Evolutionary conservation across 345 rosid species (phyloP).

Genomic region (Cardamine chenopodiifolia): DNA sequence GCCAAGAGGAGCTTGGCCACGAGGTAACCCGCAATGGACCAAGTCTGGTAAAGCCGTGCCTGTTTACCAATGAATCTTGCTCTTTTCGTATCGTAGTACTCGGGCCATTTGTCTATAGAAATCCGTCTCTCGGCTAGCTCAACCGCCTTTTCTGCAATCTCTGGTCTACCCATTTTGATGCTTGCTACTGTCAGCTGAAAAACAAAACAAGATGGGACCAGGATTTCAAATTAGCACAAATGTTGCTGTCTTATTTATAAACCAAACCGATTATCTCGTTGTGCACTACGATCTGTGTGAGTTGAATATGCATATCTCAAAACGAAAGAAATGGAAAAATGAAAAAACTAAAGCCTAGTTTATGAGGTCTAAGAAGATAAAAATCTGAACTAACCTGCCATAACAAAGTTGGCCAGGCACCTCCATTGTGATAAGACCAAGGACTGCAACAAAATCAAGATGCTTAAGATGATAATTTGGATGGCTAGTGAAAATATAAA

Average conservation of each 20-base stretch:
- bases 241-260: background rate
- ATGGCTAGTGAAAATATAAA: conserved; percentile 2
- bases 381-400: conserved; percentile 78
- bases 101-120: conserved; percentile 84
- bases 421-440: conserved; percentile 97
- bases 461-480: conserved; percentile 8
- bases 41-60: conserved; percentile 73
- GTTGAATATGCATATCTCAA: background rate
- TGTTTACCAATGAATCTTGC: conserved; percentile 94
- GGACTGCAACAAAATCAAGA: conserved; percentile 60
- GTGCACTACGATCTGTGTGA: background rate
- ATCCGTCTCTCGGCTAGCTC: conserved; percentile 71
- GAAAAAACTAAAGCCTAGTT: background rate
- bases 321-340: background rate
- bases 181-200: conserved; percentile 78
- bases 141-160: conserved; percentile 78
- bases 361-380: background rate
- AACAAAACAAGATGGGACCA: conserved; percentile 5
- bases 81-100: conserved; percentile 77
- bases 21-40: conserved; percentile 94
- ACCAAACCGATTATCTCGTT: background rate
- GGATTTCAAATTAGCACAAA: background rate
- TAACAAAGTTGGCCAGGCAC: conserved; percentile 92
- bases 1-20: conserved; percentile 79
- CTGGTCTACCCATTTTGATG: conserved; percentile 86